Percentiles rank a stretch among this genome's conserved stretches.
These are phyloP conservation scores for Trichoderma simmonsii DNA, from an alignment of 2,329 filamentous ascomycete species.

Conservation along the genomic window DNA sequence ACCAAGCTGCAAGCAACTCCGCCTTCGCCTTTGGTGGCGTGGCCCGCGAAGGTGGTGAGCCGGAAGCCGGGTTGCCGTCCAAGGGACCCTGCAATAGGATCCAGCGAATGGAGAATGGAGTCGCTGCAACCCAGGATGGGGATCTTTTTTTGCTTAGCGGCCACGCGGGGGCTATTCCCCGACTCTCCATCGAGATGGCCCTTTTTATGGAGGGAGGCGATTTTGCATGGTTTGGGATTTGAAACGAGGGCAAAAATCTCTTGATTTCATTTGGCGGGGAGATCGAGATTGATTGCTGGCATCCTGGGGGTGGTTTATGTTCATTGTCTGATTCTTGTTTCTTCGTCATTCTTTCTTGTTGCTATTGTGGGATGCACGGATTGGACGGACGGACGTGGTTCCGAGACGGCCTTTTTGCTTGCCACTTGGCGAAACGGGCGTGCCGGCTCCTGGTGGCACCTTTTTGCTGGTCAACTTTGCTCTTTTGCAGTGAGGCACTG, in stretches of 20 bases:
- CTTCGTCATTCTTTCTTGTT: neutral
- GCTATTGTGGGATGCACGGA: neutral
- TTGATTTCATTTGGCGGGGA: neutral
- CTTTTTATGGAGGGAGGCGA: neutral
- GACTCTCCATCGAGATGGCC: neutral
- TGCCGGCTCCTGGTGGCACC: neutral
- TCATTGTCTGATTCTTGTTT: neutral
- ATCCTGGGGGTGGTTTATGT: neutral
- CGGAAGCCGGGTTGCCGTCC: neutral
- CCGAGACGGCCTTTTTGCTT: slow-evolving; percentile 7
- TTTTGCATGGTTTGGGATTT: neutral
- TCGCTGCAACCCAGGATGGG: neutral
- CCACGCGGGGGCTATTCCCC: neutral
- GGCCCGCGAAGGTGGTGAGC: neutral
- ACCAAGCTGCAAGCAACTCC: neutral
- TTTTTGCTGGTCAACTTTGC: neutral
- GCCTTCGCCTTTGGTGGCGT: neutral
- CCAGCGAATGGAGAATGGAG: neutral
- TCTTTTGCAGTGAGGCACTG: neutral
- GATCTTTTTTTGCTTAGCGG: neutral
- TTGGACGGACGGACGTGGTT: neutral
- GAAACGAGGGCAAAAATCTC: neutral
- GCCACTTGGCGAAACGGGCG: neutral
- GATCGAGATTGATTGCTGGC: neutral
- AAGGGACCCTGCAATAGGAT: neutral